These are phyloP conservation scores for Boletus sp. DNA, from an alignment of 1,284 basidiomycete species.

Conservation along the genomic window DNA sequence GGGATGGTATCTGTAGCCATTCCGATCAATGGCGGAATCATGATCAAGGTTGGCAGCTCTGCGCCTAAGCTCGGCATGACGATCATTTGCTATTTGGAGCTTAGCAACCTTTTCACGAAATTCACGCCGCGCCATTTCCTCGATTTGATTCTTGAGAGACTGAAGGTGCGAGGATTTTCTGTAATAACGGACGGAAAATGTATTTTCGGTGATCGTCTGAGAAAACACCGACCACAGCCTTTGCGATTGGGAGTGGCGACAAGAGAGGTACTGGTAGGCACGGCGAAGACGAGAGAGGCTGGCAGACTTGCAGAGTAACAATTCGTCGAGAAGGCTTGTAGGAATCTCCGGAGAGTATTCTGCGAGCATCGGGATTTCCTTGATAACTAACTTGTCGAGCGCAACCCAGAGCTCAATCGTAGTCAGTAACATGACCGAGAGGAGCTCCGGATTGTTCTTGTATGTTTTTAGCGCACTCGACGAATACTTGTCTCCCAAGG, in stretches of 20 bases:
- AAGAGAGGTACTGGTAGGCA: slow-evolving; percentile 32
- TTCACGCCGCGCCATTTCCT: slow-evolving; percentile 20
- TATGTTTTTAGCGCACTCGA: slow-evolving; percentile 29
- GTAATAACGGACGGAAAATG: slow-evolving; percentile 35
- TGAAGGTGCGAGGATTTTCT: slow-evolving; percentile 18
- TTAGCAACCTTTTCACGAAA: slow-evolving; percentile 25
- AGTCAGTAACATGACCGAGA: slow-evolving; percentile 44
- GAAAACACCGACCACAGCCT: slow-evolving; percentile 23
- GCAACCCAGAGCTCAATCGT: slow-evolving; percentile 42
- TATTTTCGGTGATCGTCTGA: background rate
- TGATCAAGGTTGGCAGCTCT: slow-evolving; percentile 7
- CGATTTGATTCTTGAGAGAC: slow-evolving; percentile 30
- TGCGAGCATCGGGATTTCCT: slow-evolving; percentile 35
- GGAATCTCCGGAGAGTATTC: slow-evolving; percentile 47
- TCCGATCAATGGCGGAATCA: background rate
- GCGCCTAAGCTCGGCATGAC: slow-evolving; percentile 16
- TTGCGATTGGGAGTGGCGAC: slow-evolving; percentile 23
- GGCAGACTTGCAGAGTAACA: slow-evolving; percentile 36
- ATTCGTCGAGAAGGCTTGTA: slow-evolving; percentile 32
- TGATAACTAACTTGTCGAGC: slow-evolving; percentile 38
- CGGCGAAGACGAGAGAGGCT: slow-evolving; percentile 29
- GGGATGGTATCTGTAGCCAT: slow-evolving; percentile 5
- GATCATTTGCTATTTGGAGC: slow-evolving; percentile 20
- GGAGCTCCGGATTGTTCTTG: slow-evolving; percentile 36
- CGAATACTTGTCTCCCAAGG: slow-evolving; percentile 32